Evolutionary conservation across 179 eudicot species (phyloP), one percentile per base, ranked within the genome.

Genomic region (Corrigiola litoralis): DNA sequence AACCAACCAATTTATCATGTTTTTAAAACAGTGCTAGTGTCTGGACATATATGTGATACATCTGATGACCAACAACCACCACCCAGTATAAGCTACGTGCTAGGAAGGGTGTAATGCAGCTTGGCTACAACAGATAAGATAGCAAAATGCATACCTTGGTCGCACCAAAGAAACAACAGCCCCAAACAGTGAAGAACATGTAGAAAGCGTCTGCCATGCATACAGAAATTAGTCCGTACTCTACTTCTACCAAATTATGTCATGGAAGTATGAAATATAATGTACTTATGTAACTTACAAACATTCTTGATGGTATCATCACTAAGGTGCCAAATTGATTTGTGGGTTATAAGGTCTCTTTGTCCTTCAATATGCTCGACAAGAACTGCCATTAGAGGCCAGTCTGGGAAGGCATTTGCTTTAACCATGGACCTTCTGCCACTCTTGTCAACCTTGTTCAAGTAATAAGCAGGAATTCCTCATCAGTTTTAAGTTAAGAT

Each of bases 81-180:
- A 41, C 11, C 34, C 0, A 40, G 10, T n/a, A 6, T 40, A 46
- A 3, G n/a, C n/a, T 12, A 24, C 18, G n/a, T n/a, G n/a, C n/a
- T n/a, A 24, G 7, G n/a, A 11, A 24, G 14, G 25, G 23, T 2
- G 23, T 2, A 25, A 33, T 1, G 9, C 9, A 58, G 23, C 0
- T 36, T 13, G 8, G 23, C 13, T 13, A 50, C 0, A 12, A 55
- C 29, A 33, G 3, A 45, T 45, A 1, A 21, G 13, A 20, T 44
- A 6, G 41, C 20, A 58, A 10, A 57, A 17, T 48, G 53, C 76
- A 75, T 77, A 90, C 97, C 73, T 90, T 90, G 57, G 87, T 65
- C 25, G 97, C 67, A 53, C 97, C 89, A 61, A 88, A 90, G 84
- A 90, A 84, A 62, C 95, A 90, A 67, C 95, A 88, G 47, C 97